Percentiles rank a stretch among this genome's conserved stretches.
Conservation (phyloP, 2,329 filamentous ascomycete genomes). For the Microsporum ferrugineum region DNA sequence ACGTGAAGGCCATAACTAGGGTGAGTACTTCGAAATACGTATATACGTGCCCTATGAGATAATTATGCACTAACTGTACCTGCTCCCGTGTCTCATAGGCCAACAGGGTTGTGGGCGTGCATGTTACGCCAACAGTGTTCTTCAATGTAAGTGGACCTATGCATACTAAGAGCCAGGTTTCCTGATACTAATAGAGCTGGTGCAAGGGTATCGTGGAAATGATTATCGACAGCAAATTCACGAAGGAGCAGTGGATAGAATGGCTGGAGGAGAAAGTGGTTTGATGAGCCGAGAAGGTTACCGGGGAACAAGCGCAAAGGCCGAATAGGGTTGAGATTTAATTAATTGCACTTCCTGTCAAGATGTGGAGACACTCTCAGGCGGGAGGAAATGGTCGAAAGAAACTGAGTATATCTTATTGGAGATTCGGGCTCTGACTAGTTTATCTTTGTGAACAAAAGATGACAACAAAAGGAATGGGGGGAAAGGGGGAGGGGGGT, state of each 20-base stretch:
- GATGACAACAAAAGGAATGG: not conserved
- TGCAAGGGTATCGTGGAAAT: constrained; percentile 57
- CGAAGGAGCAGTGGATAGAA: constrained; percentile 68
- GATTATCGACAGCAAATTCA: constrained; percentile 69
- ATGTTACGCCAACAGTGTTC: constrained; percentile 82
- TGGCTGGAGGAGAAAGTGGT: constrained; percentile 51
- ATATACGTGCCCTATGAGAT: not conserved
- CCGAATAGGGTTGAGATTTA: not conserved
- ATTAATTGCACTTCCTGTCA: not conserved
- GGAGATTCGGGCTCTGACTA: not conserved
- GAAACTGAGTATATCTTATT: not conserved
- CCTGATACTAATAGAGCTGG: constrained; percentile 15
- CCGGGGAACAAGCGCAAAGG: not conserved
- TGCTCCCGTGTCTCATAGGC: constrained; percentile 24
- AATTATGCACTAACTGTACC: not conserved
- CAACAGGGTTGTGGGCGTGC: constrained; percentile 64
- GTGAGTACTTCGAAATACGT: constrained; percentile 28
- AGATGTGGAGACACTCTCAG: not conserved
- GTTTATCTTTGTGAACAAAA: not conserved
- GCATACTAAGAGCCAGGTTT: not conserved
- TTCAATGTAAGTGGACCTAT: constrained; percentile 50
- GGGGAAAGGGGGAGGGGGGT: not conserved
- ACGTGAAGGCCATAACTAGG: constrained; percentile 75
- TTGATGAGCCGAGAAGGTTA: not conserved
- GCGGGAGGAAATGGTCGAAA: not conserved